Evolutionary conservation across 2,329 filamentous ascomycete species (phyloP), one percentile per base, ranked within the genome.

Genomic region (Colletotrichum shisoi): DNA sequence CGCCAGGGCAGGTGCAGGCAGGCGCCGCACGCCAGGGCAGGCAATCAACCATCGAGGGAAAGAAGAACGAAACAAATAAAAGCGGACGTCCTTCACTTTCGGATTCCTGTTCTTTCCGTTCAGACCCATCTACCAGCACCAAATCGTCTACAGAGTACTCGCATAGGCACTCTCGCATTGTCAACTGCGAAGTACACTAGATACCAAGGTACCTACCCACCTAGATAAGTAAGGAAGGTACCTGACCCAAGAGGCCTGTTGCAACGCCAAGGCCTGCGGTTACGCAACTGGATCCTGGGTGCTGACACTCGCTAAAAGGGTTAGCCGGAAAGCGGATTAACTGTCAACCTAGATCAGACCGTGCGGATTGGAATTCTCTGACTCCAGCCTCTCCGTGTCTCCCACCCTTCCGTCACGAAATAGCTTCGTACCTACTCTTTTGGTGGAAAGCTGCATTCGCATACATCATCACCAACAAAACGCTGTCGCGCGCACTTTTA

Each of bases 341-440:
- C 69, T 68, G 57, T 40, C 53, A 70, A 70, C 70, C 70, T 70
- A 69, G 67, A 70, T 70, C 64, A 68, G 62, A 69, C 71, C 70
- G 71, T 72, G 71, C 71, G 71, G 71, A 72, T 72, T 72, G 69
- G 62, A 70, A 72, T 69, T 70, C 69, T 70, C 66, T 67, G 69
- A 70, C 71, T 71, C 70, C 68, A 70, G 69, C 69, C 62, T 70
- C 69, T 60, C 68, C 69, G 57, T 65, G 67, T 67, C 48, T 57
- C 57, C 62, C 54, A 39, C 57, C 45, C 44, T 45, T 49, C 52
- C 57, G 40, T 46, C 61, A 70, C 60, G 58, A 64, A 57, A 46
- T 11, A 57, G 44, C 40, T 37, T 13, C 17, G 9, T 57, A 19
- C 24, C 37, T 56, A 24, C 17, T 49, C 44, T 62, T 57, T 61